phyloP scores from a whole-genome alignment of 148 eudicot genomes.

The Cornus suecica region DNA sequence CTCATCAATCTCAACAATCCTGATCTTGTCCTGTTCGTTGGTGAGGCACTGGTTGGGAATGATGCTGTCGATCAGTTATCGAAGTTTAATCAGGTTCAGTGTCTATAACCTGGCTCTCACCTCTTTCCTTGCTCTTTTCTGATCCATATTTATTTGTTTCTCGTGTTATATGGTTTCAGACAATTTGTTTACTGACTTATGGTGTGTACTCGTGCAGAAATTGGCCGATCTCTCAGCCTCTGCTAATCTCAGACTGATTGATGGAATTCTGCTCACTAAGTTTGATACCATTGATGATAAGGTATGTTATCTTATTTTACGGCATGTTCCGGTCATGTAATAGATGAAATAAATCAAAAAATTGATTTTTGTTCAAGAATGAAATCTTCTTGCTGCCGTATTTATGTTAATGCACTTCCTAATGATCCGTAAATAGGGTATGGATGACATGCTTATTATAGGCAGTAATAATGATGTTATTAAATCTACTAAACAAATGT shows the following conservation, averaged over 20 bases:
- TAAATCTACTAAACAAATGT: no score
- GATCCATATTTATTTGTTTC: background rate
- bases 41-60: conserved; percentile 96
- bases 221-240: conserved; percentile 78
- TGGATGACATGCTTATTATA: no score
- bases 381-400: no score
- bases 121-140: background rate
- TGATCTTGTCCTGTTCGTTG: conserved; percentile 90
- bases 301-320: conserved; percentile 30
- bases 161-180: background rate
- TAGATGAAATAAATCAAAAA: no score
- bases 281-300: conserved; percentile 96
- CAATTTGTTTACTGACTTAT: background rate
- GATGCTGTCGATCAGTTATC: conserved; percentile 95
- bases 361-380: no score
- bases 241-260: conserved; percentile 82
- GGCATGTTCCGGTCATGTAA: background rate
- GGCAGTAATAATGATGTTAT: no score
- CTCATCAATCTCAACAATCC: conserved; percentile 82
- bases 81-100: conserved; percentile 81
- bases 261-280: conserved; percentile 95
- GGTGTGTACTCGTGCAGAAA: conserved; percentile 55
- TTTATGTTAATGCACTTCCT: no score
- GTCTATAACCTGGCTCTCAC: background rate
- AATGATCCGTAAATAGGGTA: no score